Percentiles rank a stretch among this genome's conserved stretches.
These are phyloP conservation scores for Stephania japonica DNA, from an alignment of 164 flowering plant species.

Conservation along the genomic window DNA sequence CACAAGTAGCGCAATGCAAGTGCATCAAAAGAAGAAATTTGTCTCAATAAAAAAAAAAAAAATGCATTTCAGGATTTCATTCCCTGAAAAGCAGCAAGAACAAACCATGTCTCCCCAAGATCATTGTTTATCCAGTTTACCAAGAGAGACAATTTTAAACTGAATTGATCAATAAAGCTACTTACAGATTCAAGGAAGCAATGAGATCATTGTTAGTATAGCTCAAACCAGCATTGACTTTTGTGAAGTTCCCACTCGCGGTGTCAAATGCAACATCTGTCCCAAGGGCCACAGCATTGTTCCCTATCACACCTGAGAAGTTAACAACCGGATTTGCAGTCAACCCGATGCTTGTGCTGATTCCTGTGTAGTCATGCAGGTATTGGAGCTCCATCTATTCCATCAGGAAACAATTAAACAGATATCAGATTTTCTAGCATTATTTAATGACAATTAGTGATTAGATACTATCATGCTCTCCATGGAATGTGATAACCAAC, in stretches of 20 bases:
- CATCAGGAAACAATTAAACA: slow-evolving; percentile 7
- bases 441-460: neutral
- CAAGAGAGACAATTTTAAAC: neutral
- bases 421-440: neutral
- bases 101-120: too few relatives aligned
- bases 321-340: slow-evolving; percentile 58
- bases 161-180: neutral
- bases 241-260: slow-evolving; percentile 35
- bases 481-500: too few relatives aligned
- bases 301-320: slow-evolving; percentile 55
- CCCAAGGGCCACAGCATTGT: slow-evolving; percentile 33
- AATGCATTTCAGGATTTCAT: too few relatives aligned
- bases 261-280: slow-evolving; percentile 55
- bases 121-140: too few relatives aligned
- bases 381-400: slow-evolving; percentile 41
- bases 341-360: slow-evolving; percentile 48
- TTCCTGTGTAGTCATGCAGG: slow-evolving; percentile 26
- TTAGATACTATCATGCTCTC: too few relatives aligned
- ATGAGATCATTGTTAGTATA: slow-evolving; percentile 39
- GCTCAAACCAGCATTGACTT: slow-evolving; percentile 49
- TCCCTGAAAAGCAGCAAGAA: too few relatives aligned
- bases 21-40: too few relatives aligned
- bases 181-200: slow-evolving; percentile 59
- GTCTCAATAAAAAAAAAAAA: too few relatives aligned
- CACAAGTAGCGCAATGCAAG: too few relatives aligned